Evolutionary conservation across 1,284 basidiomycete genomes (phyloP).

Genomic region (Puccinia triticina): DNA sequence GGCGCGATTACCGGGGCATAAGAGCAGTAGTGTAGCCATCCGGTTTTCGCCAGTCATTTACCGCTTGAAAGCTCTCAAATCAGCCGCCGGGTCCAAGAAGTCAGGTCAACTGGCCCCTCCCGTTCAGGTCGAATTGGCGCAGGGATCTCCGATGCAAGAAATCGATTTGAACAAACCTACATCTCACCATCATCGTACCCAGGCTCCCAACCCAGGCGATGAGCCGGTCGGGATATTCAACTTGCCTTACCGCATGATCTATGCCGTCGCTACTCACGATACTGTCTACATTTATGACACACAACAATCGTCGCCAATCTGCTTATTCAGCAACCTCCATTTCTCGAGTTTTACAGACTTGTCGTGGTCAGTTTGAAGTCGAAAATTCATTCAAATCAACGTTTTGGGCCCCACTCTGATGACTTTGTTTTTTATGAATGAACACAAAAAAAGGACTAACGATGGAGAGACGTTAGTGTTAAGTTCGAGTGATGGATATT

Average conservation of each 20-base stretch:
- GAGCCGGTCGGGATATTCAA: conserved; percentile 72
- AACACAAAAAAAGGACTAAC: conserved; percentile 71
- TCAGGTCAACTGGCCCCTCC: conserved; percentile 62
- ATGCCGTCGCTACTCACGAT: conserved; percentile 95
- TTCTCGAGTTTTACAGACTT: conserved; percentile 98
- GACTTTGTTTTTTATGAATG: conserved; percentile 23
- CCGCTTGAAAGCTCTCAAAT: conserved; percentile 65
- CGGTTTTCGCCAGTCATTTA: conserved; percentile 91
- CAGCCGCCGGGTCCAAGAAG: background rate
- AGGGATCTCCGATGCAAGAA: conserved; percentile 67
- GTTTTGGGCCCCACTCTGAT: background rate
- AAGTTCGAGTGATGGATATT: conserved; percentile 93
- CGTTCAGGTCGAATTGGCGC: conserved; percentile 73
- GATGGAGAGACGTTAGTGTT: conserved; percentile 92
- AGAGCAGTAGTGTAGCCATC: conserved; percentile 90
- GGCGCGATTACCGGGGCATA: conserved; percentile 92
- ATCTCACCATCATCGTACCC: conserved; percentile 53
- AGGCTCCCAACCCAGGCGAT: conserved; percentile 30
- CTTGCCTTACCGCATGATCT: conserved; percentile 90
- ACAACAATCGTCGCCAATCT: conserved; percentile 89
- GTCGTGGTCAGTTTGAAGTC: conserved; percentile 72
- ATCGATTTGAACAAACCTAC: conserved; percentile 61
- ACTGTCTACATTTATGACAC: conserved; percentile 94
- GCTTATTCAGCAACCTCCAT: conserved; percentile 90
- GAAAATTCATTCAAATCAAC: conserved; percentile 28